Conservation (phyloP, 371 early-diverging fungal genomes). For the Coemansia sp. region DNA sequence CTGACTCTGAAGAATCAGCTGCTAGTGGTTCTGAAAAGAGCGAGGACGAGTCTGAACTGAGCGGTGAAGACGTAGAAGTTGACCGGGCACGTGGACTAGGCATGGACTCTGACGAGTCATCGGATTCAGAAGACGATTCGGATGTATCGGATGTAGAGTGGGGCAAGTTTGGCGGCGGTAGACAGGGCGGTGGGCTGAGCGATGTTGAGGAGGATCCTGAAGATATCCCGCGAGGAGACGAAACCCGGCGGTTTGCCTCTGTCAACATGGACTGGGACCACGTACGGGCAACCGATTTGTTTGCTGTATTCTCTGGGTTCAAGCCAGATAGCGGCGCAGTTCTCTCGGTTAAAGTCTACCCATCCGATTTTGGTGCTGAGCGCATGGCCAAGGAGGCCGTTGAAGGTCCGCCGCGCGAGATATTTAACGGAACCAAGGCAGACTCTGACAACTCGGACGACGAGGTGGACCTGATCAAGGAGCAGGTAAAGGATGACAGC, state of each 20-base stretch:
- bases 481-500: conserved; percentile 53
- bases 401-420: conserved; percentile 81
- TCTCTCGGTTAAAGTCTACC: conserved; percentile 79
- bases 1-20: conserved; percentile 14
- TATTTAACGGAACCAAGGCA: conserved; percentile 54
- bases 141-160: conserved; percentile 48
- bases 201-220: conserved; percentile 53
- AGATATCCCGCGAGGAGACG: conserved; percentile 77
- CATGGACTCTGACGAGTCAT: conserved; percentile 56
- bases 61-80: conserved; percentile 52
- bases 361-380: conserved; percentile 95
- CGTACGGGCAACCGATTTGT: conserved; percentile 81
- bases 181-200: conserved; percentile 23
- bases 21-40: conserved; percentile 53
- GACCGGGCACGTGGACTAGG: conserved; percentile 88
- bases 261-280: conserved; percentile 98
- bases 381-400: conserved; percentile 65
- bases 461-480: conserved; percentile 38
- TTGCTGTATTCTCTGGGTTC: conserved; percentile 83
- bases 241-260: conserved; percentile 83
- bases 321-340: conserved; percentile 76
- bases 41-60: conserved; percentile 55
- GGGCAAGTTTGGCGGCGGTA: conserved; percentile 27
- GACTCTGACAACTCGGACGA: conserved; percentile 18
- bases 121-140: conserved; percentile 45